Conservation (phyloP, 2,329 filamentous ascomycete genomes). For the Cercospora sesami region DNA sequence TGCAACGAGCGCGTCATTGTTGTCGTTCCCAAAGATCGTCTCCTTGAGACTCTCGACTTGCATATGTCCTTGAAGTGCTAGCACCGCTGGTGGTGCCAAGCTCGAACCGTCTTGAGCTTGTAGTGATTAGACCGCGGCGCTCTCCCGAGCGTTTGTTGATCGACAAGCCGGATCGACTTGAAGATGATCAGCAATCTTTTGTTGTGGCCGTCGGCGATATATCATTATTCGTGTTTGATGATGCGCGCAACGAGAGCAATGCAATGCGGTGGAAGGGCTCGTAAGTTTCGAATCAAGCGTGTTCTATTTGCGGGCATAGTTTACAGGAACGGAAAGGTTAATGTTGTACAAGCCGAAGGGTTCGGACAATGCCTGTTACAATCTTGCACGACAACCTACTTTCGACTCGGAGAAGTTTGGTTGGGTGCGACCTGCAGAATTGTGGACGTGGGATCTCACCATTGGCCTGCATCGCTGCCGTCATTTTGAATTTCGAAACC, state of each 20-base stretch:
- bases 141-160: neutral
- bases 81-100: neutral
- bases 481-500: neutral
- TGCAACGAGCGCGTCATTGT: neutral
- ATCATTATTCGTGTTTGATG: neutral
- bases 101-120: neutral
- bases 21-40: neutral
- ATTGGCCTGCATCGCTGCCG: neutral
- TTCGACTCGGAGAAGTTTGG: neutral
- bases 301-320: constrained; percentile 1
- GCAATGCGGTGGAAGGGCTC: neutral
- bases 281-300: neutral
- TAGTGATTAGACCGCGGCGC: neutral
- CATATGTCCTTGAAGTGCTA: neutral
- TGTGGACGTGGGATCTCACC: neutral
- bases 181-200: neutral
- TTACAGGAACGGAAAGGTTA: constrained; percentile 3
- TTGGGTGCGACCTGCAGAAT: neutral
- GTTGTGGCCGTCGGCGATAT: neutral
- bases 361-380: neutral
- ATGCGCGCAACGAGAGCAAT: neutral
- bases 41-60: neutral
- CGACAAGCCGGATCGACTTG: neutral
- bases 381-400: neutral
- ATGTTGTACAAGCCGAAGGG: constrained; percentile 1